Evolutionary conservation across 306 rosid genomes (phyloP).

Genomic region (Quercus aquifolioides): DNA sequence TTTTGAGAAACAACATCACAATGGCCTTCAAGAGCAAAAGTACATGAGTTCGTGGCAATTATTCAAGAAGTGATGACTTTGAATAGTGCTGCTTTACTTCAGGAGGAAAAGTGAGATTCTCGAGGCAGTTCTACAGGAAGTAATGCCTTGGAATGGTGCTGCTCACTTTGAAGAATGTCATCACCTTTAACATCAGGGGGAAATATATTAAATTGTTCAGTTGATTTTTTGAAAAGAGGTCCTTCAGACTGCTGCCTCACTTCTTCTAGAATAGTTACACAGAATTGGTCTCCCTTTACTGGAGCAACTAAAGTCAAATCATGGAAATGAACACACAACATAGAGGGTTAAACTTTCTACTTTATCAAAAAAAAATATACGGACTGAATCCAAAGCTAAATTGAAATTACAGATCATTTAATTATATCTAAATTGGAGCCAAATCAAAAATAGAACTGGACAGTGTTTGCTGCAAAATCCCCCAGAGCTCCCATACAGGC

Average conservation of each 20-base stretch:
- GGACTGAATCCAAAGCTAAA: background rate
- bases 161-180: conserved; percentile 16
- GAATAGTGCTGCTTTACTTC: background rate
- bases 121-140: background rate
- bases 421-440: background rate
- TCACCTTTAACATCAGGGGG: conserved; percentile 13
- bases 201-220: conserved; percentile 4
- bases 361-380: too few species aligned
- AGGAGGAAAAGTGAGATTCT: background rate
- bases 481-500: background rate
- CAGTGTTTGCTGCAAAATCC: background rate
- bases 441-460: background rate
- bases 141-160: conserved; percentile 1
- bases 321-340: conserved; percentile 1
- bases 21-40: background rate
- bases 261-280: background rate
- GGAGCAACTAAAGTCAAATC: conserved; percentile 12
- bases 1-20: background rate
- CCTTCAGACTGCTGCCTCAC: background rate
- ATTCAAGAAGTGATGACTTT: background rate
- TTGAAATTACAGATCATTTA: background rate
- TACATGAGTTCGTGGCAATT: background rate
- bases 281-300: conserved; percentile 12
- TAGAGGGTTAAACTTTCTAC: background rate
- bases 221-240: background rate